Evolutionary conservation across 2,329 filamentous ascomycete species (phyloP), one percentile per base, ranked within the genome.

Genomic region (Paramyrothecium sp.): DNA sequence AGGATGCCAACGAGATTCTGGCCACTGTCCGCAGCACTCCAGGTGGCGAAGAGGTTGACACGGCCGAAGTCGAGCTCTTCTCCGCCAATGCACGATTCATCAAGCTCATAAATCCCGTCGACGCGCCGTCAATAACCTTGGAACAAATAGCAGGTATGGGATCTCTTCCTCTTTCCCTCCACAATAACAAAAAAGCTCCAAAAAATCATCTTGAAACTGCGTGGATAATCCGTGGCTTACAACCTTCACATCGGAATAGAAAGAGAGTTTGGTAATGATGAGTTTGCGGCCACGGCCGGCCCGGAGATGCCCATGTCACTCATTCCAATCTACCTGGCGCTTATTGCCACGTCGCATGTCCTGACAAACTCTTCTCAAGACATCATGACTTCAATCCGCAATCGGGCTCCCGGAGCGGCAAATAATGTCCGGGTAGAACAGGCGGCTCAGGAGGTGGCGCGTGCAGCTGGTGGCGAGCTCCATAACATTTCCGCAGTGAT

Each of bases 71-170:
- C 50, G 93, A 97, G 68, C 80, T 89, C 38, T 98, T 97, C 73
- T 98, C 94, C 83, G 97, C 96, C 75, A 96, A 96, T 64, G 94
- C 93, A 53, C 90, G 90, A 51, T 95, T 96, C 70, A 89, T 97
- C 70, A 96, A 95, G 74, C 84, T 98, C 51, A 88, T 98, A 57
- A 89, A 89, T 63, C 77, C 79, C 50, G 69, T 73, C 53, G 69
- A 69, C 51, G 69, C 77, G 53, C 73, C 71, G 22, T 75, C 75
- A 67, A 76, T 78, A 58, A 76, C 75, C 44, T 74, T 87, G 21
- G 74, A 81, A 59, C 78, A 83, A 70, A 70, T 83, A 47, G 76
- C 83, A 57, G 79, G 85, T 88, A 78, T 69, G 83, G 73, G 16
- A 22, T 22, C 23, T 23, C 7, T n/a, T 11, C n/a, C 13, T 10